These are phyloP conservation scores for Fusarium nygamai DNA, from an alignment of 2,329 filamentous ascomycete species.

Conservation along the genomic window DNA sequence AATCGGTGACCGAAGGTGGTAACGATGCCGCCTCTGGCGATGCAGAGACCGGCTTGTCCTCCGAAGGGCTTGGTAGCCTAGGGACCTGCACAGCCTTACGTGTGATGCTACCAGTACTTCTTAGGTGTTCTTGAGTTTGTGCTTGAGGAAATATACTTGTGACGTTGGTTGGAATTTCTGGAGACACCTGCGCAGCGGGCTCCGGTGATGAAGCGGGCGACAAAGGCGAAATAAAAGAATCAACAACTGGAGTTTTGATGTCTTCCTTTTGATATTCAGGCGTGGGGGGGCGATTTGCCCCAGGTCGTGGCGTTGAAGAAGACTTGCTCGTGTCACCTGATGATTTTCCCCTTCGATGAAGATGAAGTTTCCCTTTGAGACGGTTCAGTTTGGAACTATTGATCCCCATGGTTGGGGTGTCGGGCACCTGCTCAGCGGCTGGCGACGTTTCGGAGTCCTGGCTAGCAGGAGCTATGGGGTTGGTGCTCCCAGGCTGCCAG, in stretches of 20 bases:
- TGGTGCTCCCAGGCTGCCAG: slow-evolving; percentile 24
- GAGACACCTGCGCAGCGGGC: slow-evolving; percentile 48
- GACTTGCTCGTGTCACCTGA: slow-evolving; percentile 38
- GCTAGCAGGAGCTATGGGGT: slow-evolving; percentile 15
- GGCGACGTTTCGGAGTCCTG: slow-evolving; percentile 17
- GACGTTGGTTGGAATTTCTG: slow-evolving; percentile 47
- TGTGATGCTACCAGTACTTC: slow-evolving; percentile 26
- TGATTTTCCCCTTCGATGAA: slow-evolving; percentile 38
- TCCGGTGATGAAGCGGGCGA: slow-evolving; percentile 59
- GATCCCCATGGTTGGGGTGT: slow-evolving; percentile 47
- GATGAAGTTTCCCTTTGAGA: slow-evolving; percentile 45
- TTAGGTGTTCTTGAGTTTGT: slow-evolving; percentile 20
- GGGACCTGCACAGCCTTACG: slow-evolving; percentile 42
- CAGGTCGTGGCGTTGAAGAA: slow-evolving; percentile 30
- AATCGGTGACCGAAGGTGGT: slow-evolving; percentile 27
- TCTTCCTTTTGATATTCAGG: slow-evolving; percentile 60
- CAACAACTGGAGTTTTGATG: slow-evolving; percentile 49
- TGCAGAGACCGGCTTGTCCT: slow-evolving; percentile 39
- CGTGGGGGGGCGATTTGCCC: slow-evolving; percentile 55
- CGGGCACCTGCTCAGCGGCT: slow-evolving; percentile 26
- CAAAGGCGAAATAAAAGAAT: slow-evolving; percentile 53
- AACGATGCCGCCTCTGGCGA: slow-evolving; percentile 37
- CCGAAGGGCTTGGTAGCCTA: slow-evolving; percentile 33
- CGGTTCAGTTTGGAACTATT: slow-evolving; percentile 47
- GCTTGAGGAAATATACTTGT: slow-evolving; percentile 19